Evolutionary conservation across 169 alveolate species (phyloP).

Genomic region (Plasmodium sp.): DNA sequence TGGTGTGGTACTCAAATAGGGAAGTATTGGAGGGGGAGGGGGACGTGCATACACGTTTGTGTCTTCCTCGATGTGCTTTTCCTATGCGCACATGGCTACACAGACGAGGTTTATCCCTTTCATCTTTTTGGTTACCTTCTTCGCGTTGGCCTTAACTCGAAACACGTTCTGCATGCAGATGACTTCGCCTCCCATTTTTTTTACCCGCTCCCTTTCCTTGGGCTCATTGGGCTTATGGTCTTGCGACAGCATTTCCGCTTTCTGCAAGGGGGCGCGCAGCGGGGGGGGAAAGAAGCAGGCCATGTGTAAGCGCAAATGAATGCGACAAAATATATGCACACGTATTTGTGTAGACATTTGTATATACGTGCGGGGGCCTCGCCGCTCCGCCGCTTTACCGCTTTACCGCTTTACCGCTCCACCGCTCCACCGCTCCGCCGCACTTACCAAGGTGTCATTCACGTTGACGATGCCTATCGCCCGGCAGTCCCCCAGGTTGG

Average conservation of each 20-base stretch:
- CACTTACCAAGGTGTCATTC: conserved; percentile 34
- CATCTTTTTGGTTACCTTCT: conserved; percentile 14
- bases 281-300: background rate
- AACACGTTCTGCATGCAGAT: conserved; percentile 67
- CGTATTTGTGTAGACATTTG: background rate
- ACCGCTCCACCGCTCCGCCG: no score
- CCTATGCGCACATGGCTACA: background rate
- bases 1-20: background rate
- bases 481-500: conserved; percentile 71
- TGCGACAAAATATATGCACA: background rate
- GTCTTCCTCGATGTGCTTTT: background rate
- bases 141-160: conserved; percentile 53
- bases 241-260: conserved; percentile 23
- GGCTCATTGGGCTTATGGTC: conserved; percentile 75
- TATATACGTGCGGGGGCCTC: background rate
- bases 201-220: conserved; percentile 64
- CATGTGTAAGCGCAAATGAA: background rate
- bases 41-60: background rate
- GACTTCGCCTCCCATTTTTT: conserved; percentile 74
- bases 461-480: conserved; percentile 65
- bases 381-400: background rate
- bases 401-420: background rate
- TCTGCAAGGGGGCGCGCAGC: background rate
- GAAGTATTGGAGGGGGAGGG: background rate
- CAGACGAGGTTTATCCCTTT: background rate